Evolutionary conservation across 192 early-diverging fungal species (phyloP).

Genomic region (Entrophospora sp.): DNA sequence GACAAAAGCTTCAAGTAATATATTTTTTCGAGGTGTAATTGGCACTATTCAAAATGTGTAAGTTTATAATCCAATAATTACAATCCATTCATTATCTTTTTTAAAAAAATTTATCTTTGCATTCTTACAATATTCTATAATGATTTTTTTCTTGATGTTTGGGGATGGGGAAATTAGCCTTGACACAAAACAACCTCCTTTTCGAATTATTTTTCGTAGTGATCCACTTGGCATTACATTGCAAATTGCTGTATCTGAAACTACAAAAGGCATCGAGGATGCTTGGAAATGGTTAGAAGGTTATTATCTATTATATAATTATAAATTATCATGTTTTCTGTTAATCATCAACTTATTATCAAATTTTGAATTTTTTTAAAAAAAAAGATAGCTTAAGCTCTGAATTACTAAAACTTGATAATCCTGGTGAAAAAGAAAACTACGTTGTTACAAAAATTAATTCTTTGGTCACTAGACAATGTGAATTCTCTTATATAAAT

Average conservation of each 20-base stretch:
- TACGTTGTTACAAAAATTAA: constrained; percentile 89
- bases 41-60: constrained; percentile 94
- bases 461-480: constrained; percentile 71
- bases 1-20: constrained; percentile 47
- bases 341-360: background rate
- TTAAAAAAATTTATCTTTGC: no score
- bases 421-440: constrained; percentile 68
- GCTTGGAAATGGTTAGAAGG: constrained; percentile 89
- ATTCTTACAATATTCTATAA: no score
- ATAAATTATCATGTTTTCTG: background rate
- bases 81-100: no score
- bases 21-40: constrained; percentile 60
- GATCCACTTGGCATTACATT: constrained; percentile 49
- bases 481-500: no score
- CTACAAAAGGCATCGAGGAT: constrained; percentile 68
- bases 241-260: constrained; percentile 78
- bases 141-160: no score
- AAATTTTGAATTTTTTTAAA: background rate
- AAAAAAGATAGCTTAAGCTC: constrained; percentile 64
- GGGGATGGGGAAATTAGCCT: no score
- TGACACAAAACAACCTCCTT: constrained; percentile 88
- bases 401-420: constrained; percentile 64
- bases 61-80: no score
- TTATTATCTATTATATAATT: constrained; percentile 20
- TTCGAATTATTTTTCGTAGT: constrained; percentile 73